Evolutionary conservation across 805 yeast genomes (phyloP), one percentile per base, ranked within the genome.

Genomic region (Zygosaccharomyces rouxii): DNA sequence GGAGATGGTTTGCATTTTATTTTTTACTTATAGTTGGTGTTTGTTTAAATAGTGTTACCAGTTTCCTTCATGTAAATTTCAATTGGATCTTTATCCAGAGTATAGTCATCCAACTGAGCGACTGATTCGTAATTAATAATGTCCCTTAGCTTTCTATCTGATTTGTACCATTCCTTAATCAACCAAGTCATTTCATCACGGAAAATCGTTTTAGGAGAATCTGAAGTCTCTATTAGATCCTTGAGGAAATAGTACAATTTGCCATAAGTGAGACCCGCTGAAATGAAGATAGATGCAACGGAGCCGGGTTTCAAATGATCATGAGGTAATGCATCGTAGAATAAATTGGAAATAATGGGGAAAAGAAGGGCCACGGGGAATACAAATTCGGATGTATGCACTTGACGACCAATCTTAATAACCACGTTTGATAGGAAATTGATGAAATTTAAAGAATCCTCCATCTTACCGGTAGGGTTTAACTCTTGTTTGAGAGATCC

Each of bases 331-430:
- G 59, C 53, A 16, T 74, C 78, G 31, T 72, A 70, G 35, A 84
- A 71, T 56, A 81, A 75, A 55, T 77, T 78, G 55, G 83, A 74
- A 41, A 87, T 70, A 51, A 84, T 71, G 50, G 86, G 84, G 55
- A 88, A 72, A 41, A 90, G 71, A 48, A 80, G 83, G 54, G 79
- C 79, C 5, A 86, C 74, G 16, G 97, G 95, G 71, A 90, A 89
- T 3, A 89, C 85, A 59, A 80, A 75, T 57, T 89, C 96, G 37
- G 86, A 80, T 21, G 78, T 77, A 46, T 79, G 73, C 43, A 89
- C 72, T 60, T 78, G 79, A 50, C 78, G 72, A 0, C 96, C 97
- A 45, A 84, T 67, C 14, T 68, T 62, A 7, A 71, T 57, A 39
- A 72, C 69, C 7, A 73, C 66, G 23, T 64, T 55, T 3, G 75